Conservation (phyloP, 768 basidiomycete species). For the Amanita rubescens region DNA sequence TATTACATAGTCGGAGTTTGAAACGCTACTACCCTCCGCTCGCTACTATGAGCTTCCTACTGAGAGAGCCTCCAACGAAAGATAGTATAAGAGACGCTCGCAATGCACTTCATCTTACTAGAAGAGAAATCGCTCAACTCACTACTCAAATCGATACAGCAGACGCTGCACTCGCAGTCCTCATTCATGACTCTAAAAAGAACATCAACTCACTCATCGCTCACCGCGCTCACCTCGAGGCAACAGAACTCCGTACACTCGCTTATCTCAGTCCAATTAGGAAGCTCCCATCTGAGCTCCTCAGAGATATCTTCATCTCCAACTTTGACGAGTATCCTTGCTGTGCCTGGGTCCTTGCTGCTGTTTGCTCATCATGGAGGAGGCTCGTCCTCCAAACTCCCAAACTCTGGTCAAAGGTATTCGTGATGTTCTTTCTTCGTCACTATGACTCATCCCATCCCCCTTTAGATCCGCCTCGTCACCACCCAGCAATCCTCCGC, state of each 20-base stretch:
- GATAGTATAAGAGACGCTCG: slow-evolving; percentile 47
- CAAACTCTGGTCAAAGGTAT: slow-evolving; percentile 68
- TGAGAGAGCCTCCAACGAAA: slow-evolving; percentile 55
- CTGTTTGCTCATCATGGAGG: slow-evolving; percentile 64
- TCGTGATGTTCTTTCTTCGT: slow-evolving; percentile 19
- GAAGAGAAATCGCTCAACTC: slow-evolving; percentile 27
- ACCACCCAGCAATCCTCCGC: slow-evolving; percentile 65
- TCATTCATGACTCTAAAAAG: slow-evolving; percentile 46
- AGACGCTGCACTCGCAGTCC: slow-evolving; percentile 48
- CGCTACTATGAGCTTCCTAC: slow-evolving; percentile 24
- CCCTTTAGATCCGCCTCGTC: slow-evolving; percentile 57
- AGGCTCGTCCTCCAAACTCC: slow-evolving; percentile 59
- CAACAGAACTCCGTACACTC: slow-evolving; percentile 39
- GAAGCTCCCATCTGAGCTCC: slow-evolving; percentile 63
- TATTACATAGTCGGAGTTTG: background rate
- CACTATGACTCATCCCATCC: slow-evolving; percentile 7
- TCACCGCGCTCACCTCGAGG: slow-evolving; percentile 42
- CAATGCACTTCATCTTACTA: slow-evolving; percentile 30
- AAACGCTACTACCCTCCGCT: no score
- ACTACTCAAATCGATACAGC: slow-evolving; percentile 42
- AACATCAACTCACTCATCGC: slow-evolving; percentile 47
- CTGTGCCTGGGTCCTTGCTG: slow-evolving; percentile 67
- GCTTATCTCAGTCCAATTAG: slow-evolving; percentile 71
- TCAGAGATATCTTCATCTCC: slow-evolving; percentile 64
- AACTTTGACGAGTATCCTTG: slow-evolving; percentile 66